Percentiles rank a stretch among this genome's conserved stretches.
Evolutionary conservation across 2,329 filamentous ascomycete genomes (phyloP).

Genomic region (Calonectria multiphialidica): DNA sequence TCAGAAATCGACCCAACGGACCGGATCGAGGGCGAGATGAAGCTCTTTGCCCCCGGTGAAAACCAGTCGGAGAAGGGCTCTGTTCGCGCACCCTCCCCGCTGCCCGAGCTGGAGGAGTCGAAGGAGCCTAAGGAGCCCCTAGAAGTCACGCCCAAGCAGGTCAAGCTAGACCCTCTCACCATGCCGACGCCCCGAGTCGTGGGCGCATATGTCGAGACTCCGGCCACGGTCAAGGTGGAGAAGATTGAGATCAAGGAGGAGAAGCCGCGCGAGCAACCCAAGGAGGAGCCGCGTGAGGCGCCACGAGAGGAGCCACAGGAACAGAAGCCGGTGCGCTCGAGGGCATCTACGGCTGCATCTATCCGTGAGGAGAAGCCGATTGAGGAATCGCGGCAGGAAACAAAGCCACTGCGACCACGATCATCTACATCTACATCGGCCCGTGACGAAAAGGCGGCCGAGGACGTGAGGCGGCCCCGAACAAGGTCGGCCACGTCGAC

Average conservation of each 20-base stretch:
- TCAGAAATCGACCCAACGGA: constrained; percentile 68
- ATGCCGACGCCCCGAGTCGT: constrained; percentile 67
- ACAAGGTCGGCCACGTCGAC: constrained; percentile 11
- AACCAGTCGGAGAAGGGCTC: constrained; percentile 69
- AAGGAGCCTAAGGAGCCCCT: constrained; percentile 34
- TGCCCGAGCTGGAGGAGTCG: constrained; percentile 47
- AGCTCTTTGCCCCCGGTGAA: constrained; percentile 66
- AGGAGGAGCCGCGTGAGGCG: neutral
- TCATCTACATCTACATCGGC: neutral
- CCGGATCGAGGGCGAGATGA: constrained; percentile 68
- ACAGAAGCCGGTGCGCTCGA: constrained; percentile 1
- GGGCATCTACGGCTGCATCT: constrained; percentile 5
- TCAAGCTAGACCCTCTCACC: constrained; percentile 58
- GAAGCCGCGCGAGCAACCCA: constrained; percentile 22
- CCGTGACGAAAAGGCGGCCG: constrained; percentile 19
- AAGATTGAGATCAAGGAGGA: constrained; percentile 41
- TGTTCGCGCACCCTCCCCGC: constrained; percentile 60
- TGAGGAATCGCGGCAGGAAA: constrained; percentile 17
- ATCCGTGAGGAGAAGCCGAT: constrained; percentile 31
- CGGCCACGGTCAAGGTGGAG: constrained; percentile 58
- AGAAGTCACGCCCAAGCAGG: constrained; percentile 62
- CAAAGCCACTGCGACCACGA: neutral
- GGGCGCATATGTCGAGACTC: constrained; percentile 70
- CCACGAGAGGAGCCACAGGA: neutral
- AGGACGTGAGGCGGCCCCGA: constrained; percentile 13